phyloP scores from a whole-genome alignment of 2,329 filamentous ascomycete genomes.

The Xylaria sp. region DNA sequence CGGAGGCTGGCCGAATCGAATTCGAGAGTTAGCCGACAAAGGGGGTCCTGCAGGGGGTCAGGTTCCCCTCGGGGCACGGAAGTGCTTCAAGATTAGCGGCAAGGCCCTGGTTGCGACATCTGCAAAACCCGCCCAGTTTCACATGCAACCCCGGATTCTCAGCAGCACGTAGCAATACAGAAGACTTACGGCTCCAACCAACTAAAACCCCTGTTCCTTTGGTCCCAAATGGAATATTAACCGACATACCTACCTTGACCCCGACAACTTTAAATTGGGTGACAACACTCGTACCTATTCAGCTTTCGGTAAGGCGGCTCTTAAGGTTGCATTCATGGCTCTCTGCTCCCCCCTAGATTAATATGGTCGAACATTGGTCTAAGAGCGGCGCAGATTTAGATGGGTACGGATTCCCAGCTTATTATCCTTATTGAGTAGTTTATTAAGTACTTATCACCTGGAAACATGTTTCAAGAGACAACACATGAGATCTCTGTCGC shows the following conservation, averaged over 20 bases:
- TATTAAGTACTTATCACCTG: not conserved
- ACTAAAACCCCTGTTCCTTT: slow-evolving; percentile 4
- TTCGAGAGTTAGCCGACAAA: slow-evolving; percentile 40
- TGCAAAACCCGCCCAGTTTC: slow-evolving; percentile 49
- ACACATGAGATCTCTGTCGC: not conserved
- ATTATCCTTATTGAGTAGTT: not conserved
- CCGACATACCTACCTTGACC: not conserved
- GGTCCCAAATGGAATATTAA: slow-evolving; percentile 15
- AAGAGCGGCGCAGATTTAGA: slow-evolving; percentile 7
- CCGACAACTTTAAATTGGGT: not conserved
- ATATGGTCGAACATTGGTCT: not conserved
- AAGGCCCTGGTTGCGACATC: slow-evolving; percentile 43
- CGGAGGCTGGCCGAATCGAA: slow-evolving; percentile 20
- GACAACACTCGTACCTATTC: slow-evolving; percentile 1
- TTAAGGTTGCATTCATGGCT: not conserved
- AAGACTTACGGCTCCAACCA: not conserved
- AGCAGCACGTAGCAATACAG: not conserved
- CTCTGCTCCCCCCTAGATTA: not conserved
- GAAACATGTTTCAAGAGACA: slow-evolving; percentile 25
- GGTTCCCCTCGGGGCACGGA: slow-evolving; percentile 41
- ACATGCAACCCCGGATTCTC: slow-evolving; percentile 34
- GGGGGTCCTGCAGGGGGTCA: slow-evolving; percentile 38
- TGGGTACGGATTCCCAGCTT: slow-evolving; percentile 13
- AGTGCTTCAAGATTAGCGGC: slow-evolving; percentile 47
- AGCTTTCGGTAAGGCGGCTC: slow-evolving; percentile 20